Evolutionary conservation across 306 rosid species (phyloP), one percentile per base, ranked within the genome.

Genomic region (Astragalus membranaceus): DNA sequence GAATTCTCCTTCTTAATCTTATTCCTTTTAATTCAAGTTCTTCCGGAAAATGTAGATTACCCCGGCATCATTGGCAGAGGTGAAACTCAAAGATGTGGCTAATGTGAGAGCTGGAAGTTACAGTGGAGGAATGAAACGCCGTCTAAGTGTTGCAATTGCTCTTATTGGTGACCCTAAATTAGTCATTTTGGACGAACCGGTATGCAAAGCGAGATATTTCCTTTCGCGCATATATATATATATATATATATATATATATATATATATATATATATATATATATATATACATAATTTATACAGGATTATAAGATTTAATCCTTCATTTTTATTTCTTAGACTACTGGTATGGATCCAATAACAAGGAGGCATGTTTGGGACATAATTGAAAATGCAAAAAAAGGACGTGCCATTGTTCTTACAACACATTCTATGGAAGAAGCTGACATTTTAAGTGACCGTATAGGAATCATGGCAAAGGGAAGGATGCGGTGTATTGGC

Each of bases 381-480:
- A 87, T 93, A 49, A 87, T 93, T 29, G 89, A 87, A 69, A 80
- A 79, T 64, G 97, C 98, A 17, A 93, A 93, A 80, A 87, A 26
- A 75, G 97, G 96, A 30, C 92, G 96, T 0, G 90, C 94, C 16
- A 84, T 93, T 74, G 75, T 93, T 73, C 89, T 90, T 39, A 93
- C 97, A 53, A 93, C 98, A 35, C 97, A 93, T 75, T 93, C 97
- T 43, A 93, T 93, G 98, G 98, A 93, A 84, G 98, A 93, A 86
- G 98, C 97, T 23, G 96, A 88, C 77, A 83, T 88, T 79, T 75
- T 93, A 76, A 79, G 98, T 33, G 97, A 93, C 70, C 85, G 96
- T 70, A 90, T 93, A 26, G 97, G 94, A 70, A 93, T 90, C 69
- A 93, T 90, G 97, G 96, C 97, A 16, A 90, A 90, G 80, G 98